phyloP scores from a whole-genome alignment of 2,329 filamentous ascomycete species.

The Fusarium concolor region DNA sequence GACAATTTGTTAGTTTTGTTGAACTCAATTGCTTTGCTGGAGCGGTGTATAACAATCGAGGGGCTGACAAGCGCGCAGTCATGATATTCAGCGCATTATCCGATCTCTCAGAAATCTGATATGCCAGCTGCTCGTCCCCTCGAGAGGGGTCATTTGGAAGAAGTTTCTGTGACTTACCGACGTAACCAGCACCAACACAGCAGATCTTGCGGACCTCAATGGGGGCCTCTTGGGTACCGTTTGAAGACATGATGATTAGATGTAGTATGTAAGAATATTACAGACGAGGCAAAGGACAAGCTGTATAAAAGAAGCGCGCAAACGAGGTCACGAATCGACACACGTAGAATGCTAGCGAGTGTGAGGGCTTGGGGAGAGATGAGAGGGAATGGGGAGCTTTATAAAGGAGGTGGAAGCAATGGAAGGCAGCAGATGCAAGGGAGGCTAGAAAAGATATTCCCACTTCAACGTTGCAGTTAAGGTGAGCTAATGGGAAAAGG shows the following conservation, averaged over 20 bases:
- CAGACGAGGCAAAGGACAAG: conserved; percentile 26
- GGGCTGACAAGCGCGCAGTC: conserved; percentile 20
- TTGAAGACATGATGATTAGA: conserved; percentile 46
- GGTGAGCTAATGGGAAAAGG: conserved; percentile 30
- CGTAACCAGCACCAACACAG: conserved; percentile 81
- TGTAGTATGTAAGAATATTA: conserved; percentile 27
- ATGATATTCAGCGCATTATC: conserved; percentile 9
- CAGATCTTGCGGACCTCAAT: conserved; percentile 70
- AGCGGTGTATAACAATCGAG: conserved; percentile 9
- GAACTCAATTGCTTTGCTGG: conserved; percentile 16
- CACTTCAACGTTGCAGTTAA: conserved; percentile 39
- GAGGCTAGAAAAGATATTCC: conserved; percentile 43
- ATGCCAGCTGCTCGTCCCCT: not conserved
- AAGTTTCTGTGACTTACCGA: conserved; percentile 64
- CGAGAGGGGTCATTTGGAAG: not conserved
- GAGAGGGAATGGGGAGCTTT: conserved; percentile 32
- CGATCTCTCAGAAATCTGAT: not conserved
- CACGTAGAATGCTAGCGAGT: conserved; percentile 39
- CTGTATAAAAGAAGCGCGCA: conserved; percentile 38
- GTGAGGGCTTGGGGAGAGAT: conserved; percentile 22
- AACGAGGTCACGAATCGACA: conserved; percentile 40
- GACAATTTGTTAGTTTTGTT: conserved; percentile 26
- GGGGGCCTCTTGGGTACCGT: conserved; percentile 45
- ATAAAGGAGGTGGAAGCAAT: conserved; percentile 37
- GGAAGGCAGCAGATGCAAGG: conserved; percentile 21